Base-by-base conservation (phyloP, 495 filamentous ascomycete species). In the Staphylotrichum longicolle region DNA sequence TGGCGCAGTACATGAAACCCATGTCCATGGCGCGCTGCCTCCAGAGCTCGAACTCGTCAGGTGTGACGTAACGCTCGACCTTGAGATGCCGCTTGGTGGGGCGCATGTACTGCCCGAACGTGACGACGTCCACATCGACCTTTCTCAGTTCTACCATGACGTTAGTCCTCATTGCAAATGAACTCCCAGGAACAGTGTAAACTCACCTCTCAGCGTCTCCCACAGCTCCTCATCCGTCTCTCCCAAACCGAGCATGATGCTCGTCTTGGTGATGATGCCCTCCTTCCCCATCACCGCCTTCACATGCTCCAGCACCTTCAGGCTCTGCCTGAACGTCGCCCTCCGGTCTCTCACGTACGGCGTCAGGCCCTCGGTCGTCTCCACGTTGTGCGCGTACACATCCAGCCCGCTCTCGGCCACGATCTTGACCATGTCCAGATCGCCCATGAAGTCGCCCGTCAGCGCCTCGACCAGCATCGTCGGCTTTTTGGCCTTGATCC, bases 101-200 rank as follows among this genome's bases (percentile, higher is more conserved):
- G 4, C 92, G 89, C 94, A 98, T 98, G 79, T 98, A 98, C 80
- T 98, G 94, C 4, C 95, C 94, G 61, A 98, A 98, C 0, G 94
- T 98, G 42, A 98, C 91, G 11, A 98, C 91, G 62, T 98, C 94
- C 32, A 96, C 92, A 62, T 89, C 80, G 42, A 85, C 77, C 57
- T 85, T 85, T 30, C 94, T 85, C 34, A 97, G 80, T 69, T 96
- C 89, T 82, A 49, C 4, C 46, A 9, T 5, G 7, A 2, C 45
- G 54, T 64, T 61, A 72, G 70, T 65, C 39, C 37, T 47, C 49
- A 0, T 20, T 12, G 15, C 30, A 30, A 42, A 1, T 32, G 20
- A 27, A 27, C 20, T 27, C 20, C 15, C 8, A 14, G 11, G 2
- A 37, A n/a, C 0, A 41, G n/a, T 10, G n/a, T 9, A 44, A 51